These are phyloP conservation scores for Typha latifolia DNA, from an alignment of 176 grass and related monocot species.

Conservation along the genomic window DNA sequence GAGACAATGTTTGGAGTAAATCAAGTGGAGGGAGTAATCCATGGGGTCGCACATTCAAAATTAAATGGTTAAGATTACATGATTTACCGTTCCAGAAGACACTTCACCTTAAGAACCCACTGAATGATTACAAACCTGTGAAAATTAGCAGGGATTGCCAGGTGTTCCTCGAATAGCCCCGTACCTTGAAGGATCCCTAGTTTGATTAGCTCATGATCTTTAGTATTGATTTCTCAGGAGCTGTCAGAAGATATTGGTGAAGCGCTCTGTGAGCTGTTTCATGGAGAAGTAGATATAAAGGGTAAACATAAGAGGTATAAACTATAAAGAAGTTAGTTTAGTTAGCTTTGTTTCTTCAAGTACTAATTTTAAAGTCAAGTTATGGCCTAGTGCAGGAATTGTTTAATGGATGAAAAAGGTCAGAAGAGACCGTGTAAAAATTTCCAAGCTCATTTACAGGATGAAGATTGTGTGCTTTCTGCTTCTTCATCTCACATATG, in stretches of 20 bases:
- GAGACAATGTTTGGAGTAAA: slow-evolving; percentile 2
- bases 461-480: not conserved
- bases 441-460: not conserved
- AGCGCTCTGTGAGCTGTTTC: not conserved
- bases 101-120: slow-evolving; percentile 9
- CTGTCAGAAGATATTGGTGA: slow-evolving; percentile 7
- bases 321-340: not conserved
- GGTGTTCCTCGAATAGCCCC: not conserved
- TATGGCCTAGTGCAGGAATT: not conserved
- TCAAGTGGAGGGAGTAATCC: not conserved
- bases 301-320: not conserved
- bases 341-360: not conserved
- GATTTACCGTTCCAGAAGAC: slow-evolving; percentile 4
- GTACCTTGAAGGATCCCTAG: not conserved
- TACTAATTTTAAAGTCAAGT: not conserved
- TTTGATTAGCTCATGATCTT: not conserved
- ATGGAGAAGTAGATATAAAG: not conserved
- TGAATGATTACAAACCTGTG: slow-evolving; percentile 11
- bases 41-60: slow-evolving; percentile 5
- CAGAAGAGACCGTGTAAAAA: not conserved
- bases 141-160: slow-evolving; percentile 10
- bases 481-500: not conserved
- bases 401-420: not conserved
- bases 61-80: slow-evolving; percentile 1
- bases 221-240: not conserved